Percentiles rank a stretch among this genome's conserved stretches.
Conservation (phyloP, 2,329 filamentous ascomycete genomes). For the Fusarium napiforme region DNA sequence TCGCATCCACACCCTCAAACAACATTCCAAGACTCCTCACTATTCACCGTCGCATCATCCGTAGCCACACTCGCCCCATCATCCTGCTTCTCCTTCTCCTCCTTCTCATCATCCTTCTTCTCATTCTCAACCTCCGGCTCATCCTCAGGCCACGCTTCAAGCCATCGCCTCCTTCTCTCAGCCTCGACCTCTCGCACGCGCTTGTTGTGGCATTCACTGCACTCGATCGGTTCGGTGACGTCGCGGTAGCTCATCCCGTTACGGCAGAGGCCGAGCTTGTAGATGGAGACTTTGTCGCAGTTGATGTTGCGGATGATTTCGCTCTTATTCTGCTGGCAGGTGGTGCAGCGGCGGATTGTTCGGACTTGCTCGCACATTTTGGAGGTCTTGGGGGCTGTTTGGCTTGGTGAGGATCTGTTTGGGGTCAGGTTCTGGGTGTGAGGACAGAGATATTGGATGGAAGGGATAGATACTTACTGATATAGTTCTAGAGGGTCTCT, state of each 20-base stretch:
- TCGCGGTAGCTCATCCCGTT: neutral
- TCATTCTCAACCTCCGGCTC: neutral
- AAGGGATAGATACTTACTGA: neutral
- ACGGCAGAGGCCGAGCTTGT: neutral
- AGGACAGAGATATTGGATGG: neutral
- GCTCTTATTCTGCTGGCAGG: neutral
- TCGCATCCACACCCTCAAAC: neutral
- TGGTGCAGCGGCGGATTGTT: neutral
- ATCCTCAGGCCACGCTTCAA: neutral
- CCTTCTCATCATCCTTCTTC: neutral
- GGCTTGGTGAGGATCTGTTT: neutral
- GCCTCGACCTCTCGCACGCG: neutral
- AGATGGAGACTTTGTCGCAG: neutral
- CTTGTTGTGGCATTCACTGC: neutral
- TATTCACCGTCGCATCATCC: neutral
- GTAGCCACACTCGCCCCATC: neutral
- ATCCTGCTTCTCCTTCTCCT: neutral
- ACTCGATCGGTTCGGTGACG: neutral
- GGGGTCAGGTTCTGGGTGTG: neutral
- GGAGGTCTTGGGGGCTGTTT: accelerated
- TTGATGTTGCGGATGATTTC: slow-evolving; percentile 2
- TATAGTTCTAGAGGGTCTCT: accelerated
- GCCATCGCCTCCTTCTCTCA: neutral
- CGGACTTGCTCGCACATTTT: slow-evolving; percentile 10
- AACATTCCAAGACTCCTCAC: neutral